A percentile compares a stretch with the other conserved stretches of the same genome.
These are phyloP conservation scores for Lepidium sativum DNA, from an alignment of 345 rosid genomes.

Conservation along the genomic window DNA sequence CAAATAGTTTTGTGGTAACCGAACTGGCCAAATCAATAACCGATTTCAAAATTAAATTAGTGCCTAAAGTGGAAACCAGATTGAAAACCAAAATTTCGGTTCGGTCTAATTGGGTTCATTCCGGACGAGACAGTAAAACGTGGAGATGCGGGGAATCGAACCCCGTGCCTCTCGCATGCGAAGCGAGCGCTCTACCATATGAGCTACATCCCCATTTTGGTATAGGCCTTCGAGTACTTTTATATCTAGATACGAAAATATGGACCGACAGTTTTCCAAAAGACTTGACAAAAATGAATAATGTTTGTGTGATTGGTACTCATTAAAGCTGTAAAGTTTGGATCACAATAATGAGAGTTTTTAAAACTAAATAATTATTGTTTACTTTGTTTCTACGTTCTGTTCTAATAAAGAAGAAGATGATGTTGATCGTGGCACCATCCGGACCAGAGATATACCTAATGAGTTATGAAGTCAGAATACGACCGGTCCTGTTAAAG, in stretches of 20 bases:
- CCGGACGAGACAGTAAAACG: too few species aligned
- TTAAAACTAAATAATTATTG: not conserved
- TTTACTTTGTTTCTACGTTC: slow-evolving; percentile 18
- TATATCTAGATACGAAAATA: not conserved
- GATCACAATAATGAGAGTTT: not conserved
- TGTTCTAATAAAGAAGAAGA: not conserved
- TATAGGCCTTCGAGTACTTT: fast-evolving
- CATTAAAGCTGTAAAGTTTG: not conserved
- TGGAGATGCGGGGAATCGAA: slow-evolving; percentile 98
- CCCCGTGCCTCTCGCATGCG: slow-evolving; percentile 99
- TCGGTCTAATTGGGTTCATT: too few species aligned
- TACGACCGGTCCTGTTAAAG: slow-evolving; percentile 17
- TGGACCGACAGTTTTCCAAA: not conserved
- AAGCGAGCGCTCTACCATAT: slow-evolving; percentile 99
- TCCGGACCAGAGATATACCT: slow-evolving; percentile 19
- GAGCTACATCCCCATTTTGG: slow-evolving; percentile 66
- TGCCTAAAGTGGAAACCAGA: too few species aligned
- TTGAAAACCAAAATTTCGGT: too few species aligned
- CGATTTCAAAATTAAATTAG: too few species aligned
- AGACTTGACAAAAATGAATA: too few species aligned
- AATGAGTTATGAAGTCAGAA: slow-evolving; percentile 15
- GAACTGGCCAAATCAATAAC: too few species aligned
- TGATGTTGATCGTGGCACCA: slow-evolving; percentile 18
- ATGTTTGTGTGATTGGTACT: slow-evolving; percentile 2
- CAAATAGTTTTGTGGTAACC: too few species aligned